A percentile compares a stretch with the other conserved stretches of the same genome.
These are phyloP conservation scores for Scheffersomyces amazonensis DNA, from an alignment of 805 yeast genomes.

Conservation along the genomic window DNA sequence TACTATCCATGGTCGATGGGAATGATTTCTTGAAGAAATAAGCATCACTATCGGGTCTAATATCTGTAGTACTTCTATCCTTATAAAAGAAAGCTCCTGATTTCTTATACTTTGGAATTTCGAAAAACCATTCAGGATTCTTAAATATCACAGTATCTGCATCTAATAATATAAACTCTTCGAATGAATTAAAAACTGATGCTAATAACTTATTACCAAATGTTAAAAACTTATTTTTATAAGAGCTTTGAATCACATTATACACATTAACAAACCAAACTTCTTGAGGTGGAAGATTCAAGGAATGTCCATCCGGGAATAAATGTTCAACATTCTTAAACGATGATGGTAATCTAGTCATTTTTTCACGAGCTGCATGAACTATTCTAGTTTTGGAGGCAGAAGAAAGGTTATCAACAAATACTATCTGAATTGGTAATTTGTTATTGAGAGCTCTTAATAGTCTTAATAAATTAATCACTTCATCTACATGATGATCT, in stretches of 20 bases:
- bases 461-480: slow-evolving; percentile 27
- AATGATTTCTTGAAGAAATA: slow-evolving; percentile 20
- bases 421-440: slow-evolving; percentile 35
- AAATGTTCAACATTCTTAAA: slow-evolving; percentile 17
- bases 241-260: slow-evolving; percentile 20
- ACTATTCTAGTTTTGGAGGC: slow-evolving; percentile 23
- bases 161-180: slow-evolving; percentile 52
- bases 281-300: slow-evolving; percentile 32
- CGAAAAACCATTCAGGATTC: slow-evolving; percentile 25
- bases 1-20: slow-evolving; percentile 25
- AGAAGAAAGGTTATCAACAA: slow-evolving; percentile 25
- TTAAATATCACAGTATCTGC: slow-evolving; percentile 45
- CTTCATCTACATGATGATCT: slow-evolving; percentile 26
- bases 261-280: slow-evolving; percentile 35
- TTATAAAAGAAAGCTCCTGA: slow-evolving; percentile 34
- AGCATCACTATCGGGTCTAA: slow-evolving; percentile 20
- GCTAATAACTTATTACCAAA: slow-evolving; percentile 50
- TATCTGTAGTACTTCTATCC: slow-evolving; percentile 25
- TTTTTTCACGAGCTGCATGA: slow-evolving; percentile 22
- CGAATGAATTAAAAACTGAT: slow-evolving; percentile 54
- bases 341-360: slow-evolving; percentile 21
- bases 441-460: slow-evolving; percentile 32
- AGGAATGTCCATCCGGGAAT: slow-evolving; percentile 16
- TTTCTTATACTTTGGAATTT: slow-evolving; percentile 23
- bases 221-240: slow-evolving; percentile 17